Percentiles rank a stretch among this genome's conserved stretches.
phyloP scores from a whole-genome alignment of 2,329 filamentous ascomycete species.

The Diplodia scrobiculata region DNA sequence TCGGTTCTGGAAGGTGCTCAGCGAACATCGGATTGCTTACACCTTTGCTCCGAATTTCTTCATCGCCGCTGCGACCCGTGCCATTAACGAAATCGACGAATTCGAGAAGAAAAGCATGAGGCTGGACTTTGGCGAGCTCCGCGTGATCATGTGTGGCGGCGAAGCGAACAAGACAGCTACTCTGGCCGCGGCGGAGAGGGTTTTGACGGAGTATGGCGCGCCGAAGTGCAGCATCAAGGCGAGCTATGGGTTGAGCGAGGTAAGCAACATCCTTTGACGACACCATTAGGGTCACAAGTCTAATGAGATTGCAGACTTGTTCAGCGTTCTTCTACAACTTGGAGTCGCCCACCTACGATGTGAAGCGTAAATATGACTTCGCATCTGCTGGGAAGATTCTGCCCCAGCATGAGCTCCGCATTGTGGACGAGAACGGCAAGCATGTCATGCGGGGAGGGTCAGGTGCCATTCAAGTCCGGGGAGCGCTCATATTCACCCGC shows the following conservation, averaged over 20 bases:
- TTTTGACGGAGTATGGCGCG: conserved; percentile 42
- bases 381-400: conserved; percentile 44
- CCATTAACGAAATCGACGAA: conserved; percentile 5
- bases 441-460: not conserved
- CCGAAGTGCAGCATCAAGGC: conserved; percentile 24
- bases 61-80: conserved; percentile 34
- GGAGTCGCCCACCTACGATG: conserved; percentile 48
- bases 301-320: conserved; percentile 11
- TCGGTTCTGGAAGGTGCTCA: conserved; percentile 47
- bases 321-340: conserved; percentile 44
- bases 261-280: not conserved
- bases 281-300: not conserved
- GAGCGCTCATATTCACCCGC: conserved; percentile 46
- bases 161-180: conserved; percentile 50
- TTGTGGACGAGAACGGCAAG: conserved; percentile 7
- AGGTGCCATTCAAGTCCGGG: conserved; percentile 32
- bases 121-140: conserved; percentile 33
- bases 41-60: conserved; percentile 54
- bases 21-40: conserved; percentile 47
- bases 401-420: conserved; percentile 22
- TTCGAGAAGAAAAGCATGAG: conserved; percentile 8
- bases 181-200: conserved; percentile 35
- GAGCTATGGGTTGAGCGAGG: conserved; percentile 27
- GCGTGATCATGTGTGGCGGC: conserved; percentile 48
- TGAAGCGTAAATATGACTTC: conserved; percentile 36